Conservation (phyloP, 2,329 filamentous ascomycete genomes). For the Clarireedia monteithiana region DNA sequence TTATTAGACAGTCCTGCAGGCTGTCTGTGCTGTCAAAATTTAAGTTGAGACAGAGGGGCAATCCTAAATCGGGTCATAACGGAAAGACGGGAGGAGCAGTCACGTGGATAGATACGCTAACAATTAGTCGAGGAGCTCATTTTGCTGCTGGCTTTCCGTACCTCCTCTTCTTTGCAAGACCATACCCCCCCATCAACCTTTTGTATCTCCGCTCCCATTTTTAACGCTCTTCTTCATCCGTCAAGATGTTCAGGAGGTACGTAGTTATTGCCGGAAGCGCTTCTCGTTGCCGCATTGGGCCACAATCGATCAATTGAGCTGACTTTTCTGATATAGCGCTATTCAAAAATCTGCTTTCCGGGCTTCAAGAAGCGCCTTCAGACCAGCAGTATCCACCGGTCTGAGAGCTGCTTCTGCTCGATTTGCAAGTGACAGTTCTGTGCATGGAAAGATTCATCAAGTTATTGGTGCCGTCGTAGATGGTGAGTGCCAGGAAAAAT, state of each 20-base stretch:
- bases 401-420: constrained; percentile 42
- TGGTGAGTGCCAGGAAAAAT: constrained; percentile 56
- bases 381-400: constrained; percentile 48
- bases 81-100: constrained; percentile 1
- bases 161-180: constrained; percentile 9
- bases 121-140: constrained; percentile 32
- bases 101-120: constrained; percentile 10
- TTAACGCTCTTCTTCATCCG: constrained; percentile 59
- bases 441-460: constrained; percentile 64
- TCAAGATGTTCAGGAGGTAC: constrained; percentile 80
- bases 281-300: constrained; percentile 9
- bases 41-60: neutral
- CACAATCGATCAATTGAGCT: constrained; percentile 39
- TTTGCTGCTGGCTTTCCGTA: constrained; percentile 13
- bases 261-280: constrained; percentile 33
- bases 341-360: constrained; percentile 57
- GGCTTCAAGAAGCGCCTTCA: constrained; percentile 50
- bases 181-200: constrained; percentile 36
- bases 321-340: constrained; percentile 44
- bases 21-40: no score
- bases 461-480: constrained; percentile 99
- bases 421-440: constrained; percentile 48
- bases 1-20: no score
- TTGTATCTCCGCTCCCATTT: constrained; percentile 50
- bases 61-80: constrained; percentile 5